A percentile compares a stretch with the other conserved stretches of the same genome.
Evolutionary conservation across 2,329 filamentous ascomycete genomes (phyloP).

Genomic region (Neopestalotiopsis rosae): DNA sequence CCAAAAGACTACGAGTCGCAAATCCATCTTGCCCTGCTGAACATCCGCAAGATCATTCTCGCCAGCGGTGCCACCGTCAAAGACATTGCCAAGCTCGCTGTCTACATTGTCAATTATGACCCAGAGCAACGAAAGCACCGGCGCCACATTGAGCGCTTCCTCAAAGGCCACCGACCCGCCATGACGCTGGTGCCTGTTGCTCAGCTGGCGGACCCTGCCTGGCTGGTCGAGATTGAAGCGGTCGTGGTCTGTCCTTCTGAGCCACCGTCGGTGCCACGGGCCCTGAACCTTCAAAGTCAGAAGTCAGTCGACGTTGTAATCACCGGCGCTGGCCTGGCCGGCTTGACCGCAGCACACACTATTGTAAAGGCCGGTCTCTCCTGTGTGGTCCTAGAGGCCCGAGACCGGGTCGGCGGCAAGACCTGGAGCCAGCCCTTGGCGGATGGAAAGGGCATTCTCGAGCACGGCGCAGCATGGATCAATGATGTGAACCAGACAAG

Average conservation of each 20-base stretch:
- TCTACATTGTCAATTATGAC: constrained; percentile 51
- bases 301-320: constrained; percentile 38
- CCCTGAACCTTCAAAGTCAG: background rate
- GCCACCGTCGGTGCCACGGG: background rate
- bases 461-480: constrained; percentile 65
- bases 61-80: constrained; percentile 40
- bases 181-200: constrained; percentile 49
- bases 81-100: constrained; percentile 46
- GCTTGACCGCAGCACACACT: constrained; percentile 41
- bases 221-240: constrained; percentile 51
- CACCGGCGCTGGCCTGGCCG: constrained; percentile 51
- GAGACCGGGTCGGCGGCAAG: constrained; percentile 57
- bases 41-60: constrained; percentile 41
- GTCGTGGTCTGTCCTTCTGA: constrained; percentile 32
- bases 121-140: constrained; percentile 40
- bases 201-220: constrained; percentile 42
- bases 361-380: constrained; percentile 42
- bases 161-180: constrained; percentile 44
- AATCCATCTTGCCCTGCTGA: constrained; percentile 44
- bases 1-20: constrained; percentile 46
- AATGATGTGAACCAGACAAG: constrained; percentile 58
- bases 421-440: constrained; percentile 45
- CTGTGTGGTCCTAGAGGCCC: constrained; percentile 53
- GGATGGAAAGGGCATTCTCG: constrained; percentile 44
- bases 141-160: constrained; percentile 42